phyloP scores from a whole-genome alignment of 2,329 filamentous ascomycete species.

The Xylogone sp. region DNA sequence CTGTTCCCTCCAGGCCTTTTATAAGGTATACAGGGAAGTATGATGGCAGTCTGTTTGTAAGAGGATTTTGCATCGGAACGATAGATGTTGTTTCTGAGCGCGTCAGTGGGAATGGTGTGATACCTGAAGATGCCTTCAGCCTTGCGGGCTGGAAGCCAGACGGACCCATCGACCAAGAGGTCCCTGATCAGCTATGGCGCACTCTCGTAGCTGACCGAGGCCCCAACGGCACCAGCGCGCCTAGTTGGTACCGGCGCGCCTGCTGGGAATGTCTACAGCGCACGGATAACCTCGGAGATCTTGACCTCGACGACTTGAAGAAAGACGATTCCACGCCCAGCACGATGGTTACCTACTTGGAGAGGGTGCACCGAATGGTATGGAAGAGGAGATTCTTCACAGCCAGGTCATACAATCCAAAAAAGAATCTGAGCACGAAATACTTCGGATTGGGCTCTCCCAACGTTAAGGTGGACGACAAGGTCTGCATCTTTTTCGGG shows the following conservation, averaged over 20 bases:
- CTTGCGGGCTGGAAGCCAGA: conserved; percentile 9
- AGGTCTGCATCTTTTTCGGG: conserved; percentile 18
- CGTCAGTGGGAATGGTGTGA: conserved; percentile 4
- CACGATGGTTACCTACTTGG: conserved; percentile 8
- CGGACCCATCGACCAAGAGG: neutral
- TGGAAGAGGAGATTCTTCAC: conserved; percentile 12
- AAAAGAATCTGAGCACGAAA: neutral
- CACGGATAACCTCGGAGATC: conserved; percentile 6
- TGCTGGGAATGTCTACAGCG: conserved; percentile 11
- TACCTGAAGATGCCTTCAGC: conserved; percentile 5
- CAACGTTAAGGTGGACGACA: conserved; percentile 5
- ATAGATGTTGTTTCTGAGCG: conserved; percentile 3
- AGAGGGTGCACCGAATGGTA: conserved; percentile 12
- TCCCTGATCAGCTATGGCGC: conserved; percentile 14
- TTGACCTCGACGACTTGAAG: conserved; percentile 7
- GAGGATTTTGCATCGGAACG: conserved; percentile 7
- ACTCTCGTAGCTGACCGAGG: conserved; percentile 18
- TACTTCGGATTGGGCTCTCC: conserved; percentile 8
- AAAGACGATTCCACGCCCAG: conserved; percentile 1
- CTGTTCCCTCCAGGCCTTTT: neutral
- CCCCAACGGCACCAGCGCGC: conserved; percentile 9
- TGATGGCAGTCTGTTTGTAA: conserved; percentile 5
- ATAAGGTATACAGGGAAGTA: neutral
- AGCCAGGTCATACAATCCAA: neutral
- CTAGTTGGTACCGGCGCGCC: conserved; percentile 14